Base-by-base conservation (phyloP, 169 alveolate species). In the Cryptosporidium canis region DNA sequence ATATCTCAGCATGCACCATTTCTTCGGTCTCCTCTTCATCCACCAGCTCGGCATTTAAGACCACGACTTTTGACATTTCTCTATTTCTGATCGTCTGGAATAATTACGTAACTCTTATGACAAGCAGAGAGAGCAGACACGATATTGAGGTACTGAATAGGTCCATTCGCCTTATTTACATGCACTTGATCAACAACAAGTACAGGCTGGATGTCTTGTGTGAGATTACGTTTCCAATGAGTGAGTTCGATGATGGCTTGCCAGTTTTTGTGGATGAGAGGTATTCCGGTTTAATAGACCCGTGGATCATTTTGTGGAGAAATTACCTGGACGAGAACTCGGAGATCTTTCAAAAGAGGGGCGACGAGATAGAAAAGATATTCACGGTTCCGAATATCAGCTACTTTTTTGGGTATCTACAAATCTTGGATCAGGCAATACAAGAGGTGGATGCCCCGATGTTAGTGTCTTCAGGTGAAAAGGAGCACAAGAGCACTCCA, bases 141-240 rank as follows among this genome's bases (percentile, higher is more conserved):
- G 58, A 77, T 45, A n/a, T 29, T 14, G 41, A 14, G 16, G 9
- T 29, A 35, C 33, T 77, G 5, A 41, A 77, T 21, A 41, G 58
- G 12, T 35, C 71, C 7, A 77, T 77, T 12, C 72, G 31, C 7
- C 33, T 55, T 16, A 21, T 29, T 77, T 77, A 37, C 9, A n/a
- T 37, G 16, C 43, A 77, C 2, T 48, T 77, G 53, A 33, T 77
- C 21, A 77, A 41, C 27, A 58, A 37, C n/a, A 77, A 77, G n/a
- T 77, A 77, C 39, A 58, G 37, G n/a, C 41, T 77, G 37, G 87
- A 77, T 77, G 56, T 77, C 18, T 64, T 77, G 4, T 77, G 87
- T 61, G 68, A 56, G 37, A 77, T 77, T 24, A 77, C 87, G 11
- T 61, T 77, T 58, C 18, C 21, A 18, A 56, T 66, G 9, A 61